These are phyloP conservation scores for thale cress (Arabidopsis thaliana) DNA, from an alignment of 345 rosid species.

Conservation along the genomic window DNA sequence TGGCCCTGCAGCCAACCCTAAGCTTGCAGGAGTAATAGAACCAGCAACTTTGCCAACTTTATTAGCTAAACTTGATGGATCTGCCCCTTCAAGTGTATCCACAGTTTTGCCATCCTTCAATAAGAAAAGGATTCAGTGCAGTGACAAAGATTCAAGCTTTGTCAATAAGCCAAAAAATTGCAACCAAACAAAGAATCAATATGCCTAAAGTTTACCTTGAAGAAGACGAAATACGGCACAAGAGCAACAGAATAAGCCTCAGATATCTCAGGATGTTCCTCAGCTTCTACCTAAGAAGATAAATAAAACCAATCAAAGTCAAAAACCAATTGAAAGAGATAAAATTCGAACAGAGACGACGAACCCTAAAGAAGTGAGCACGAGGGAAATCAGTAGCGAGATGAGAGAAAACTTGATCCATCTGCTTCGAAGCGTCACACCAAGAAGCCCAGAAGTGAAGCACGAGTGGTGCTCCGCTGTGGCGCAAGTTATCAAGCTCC, in stretches of 20 bases:
- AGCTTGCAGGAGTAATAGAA: conserved; percentile 84
- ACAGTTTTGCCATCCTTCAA: conserved; percentile 78
- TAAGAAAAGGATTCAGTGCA: not conserved
- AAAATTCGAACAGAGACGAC: not conserved
- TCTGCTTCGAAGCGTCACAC: conserved; percentile 99
- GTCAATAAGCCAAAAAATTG: not conserved
- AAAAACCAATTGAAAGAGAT: not conserved
- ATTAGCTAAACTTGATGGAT: conserved; percentile 95
- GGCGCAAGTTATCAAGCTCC: conserved; percentile 68
- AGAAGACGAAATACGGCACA: conserved; percentile 84
- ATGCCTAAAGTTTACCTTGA: conserved; percentile 59
- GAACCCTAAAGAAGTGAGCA: conserved; percentile 78
- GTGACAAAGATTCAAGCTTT: conserved; percentile 1
- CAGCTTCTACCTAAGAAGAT: conserved; percentile 85
- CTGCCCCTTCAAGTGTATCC: conserved; percentile 92
- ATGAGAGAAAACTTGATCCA: conserved; percentile 94
- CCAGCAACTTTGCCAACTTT: conserved; percentile 84
- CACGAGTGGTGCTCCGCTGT: conserved; percentile 59
- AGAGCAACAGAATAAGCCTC: conserved; percentile 85
- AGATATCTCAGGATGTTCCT: conserved; percentile 91
- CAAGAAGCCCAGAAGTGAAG: conserved; percentile 98
- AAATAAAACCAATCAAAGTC: not conserved
- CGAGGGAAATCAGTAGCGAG: conserved; percentile 92
- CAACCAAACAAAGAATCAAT: not conserved
- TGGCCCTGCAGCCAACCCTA: conserved; percentile 95